Evolutionary conservation across 768 basidiomycete species (phyloP).

Genomic region (Boletus subparvulus): DNA sequence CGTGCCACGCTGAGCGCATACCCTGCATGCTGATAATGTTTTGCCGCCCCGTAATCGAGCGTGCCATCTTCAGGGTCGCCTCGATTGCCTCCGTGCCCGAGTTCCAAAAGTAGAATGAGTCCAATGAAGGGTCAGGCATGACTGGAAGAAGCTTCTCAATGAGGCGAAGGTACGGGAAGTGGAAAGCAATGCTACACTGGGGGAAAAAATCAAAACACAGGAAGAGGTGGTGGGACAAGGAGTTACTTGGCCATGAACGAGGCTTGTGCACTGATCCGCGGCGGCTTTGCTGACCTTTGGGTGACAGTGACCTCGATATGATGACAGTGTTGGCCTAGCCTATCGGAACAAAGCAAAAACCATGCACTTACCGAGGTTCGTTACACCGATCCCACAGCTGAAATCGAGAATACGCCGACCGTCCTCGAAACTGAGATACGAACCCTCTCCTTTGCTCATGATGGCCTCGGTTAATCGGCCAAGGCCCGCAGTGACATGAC

Average conservation of each 20-base stretch:
- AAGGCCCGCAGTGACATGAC: slow-evolving; percentile 47
- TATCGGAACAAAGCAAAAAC: background rate
- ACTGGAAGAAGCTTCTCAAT: slow-evolving; percentile 81
- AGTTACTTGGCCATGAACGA: slow-evolving; percentile 75
- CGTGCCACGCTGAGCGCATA: slow-evolving; percentile 13
- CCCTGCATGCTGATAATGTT: slow-evolving; percentile 94
- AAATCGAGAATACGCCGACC: slow-evolving; percentile 81
- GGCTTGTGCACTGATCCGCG: slow-evolving; percentile 79
- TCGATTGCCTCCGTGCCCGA: slow-evolving; percentile 94
- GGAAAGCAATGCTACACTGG: slow-evolving; percentile 87
- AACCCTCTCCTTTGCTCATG: slow-evolving; percentile 67
- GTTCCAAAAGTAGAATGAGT: slow-evolving; percentile 98
- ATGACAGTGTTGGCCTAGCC: background rate
- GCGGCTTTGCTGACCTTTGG: slow-evolving; percentile 84
- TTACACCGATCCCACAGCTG: slow-evolving; percentile 86
- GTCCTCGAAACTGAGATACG: slow-evolving; percentile 70
- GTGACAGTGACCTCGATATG: slow-evolving; percentile 73
- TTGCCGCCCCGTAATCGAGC: slow-evolving; percentile 72
- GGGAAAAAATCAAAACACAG: background rate
- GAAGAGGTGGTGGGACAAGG: background rate
- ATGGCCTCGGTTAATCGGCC: slow-evolving; percentile 49
- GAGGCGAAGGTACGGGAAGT: slow-evolving; percentile 82
- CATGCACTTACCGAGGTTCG: slow-evolving; percentile 61
- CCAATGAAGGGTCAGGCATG: slow-evolving; percentile 89
- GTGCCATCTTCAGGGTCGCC: slow-evolving; percentile 84